Evolutionary conservation across 148 eudicot genomes (phyloP).

Genomic region (Salicornia ramosissima): DNA sequence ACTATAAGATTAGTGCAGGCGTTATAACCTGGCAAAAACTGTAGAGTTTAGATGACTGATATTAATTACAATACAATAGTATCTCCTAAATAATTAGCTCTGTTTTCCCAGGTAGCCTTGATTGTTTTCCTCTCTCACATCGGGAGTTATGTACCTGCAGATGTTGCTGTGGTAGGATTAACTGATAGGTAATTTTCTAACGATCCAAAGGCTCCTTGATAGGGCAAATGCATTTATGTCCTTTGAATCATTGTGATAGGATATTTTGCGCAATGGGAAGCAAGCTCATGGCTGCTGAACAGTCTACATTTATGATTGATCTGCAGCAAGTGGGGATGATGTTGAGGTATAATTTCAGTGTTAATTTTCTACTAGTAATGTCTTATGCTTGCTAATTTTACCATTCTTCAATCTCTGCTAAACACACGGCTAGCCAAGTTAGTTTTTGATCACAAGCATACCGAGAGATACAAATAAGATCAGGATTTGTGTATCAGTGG

Average conservation of each 20-base stretch:
- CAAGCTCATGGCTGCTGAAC: conserved; percentile 87
- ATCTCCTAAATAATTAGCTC: background rate
- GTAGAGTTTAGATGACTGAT: too few species aligned
- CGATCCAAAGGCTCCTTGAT: conserved; percentile 5
- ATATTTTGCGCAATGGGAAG: conserved; percentile 95
- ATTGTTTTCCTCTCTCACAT: conserved; percentile 96
- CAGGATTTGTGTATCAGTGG: background rate
- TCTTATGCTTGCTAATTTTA: background rate
- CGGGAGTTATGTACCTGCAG: conserved; percentile 98
- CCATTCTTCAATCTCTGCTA: background rate
- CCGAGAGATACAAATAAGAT: background rate
- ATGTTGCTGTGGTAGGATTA: conserved; percentile 91
- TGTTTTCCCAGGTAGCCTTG: conserved; percentile 74
- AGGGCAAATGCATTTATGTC: background rate
- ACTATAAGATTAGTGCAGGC: too few species aligned
- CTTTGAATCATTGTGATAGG: conserved; percentile 35
- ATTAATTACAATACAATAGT: too few species aligned
- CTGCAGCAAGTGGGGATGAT: conserved; percentile 95
- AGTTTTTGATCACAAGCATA: background rate
- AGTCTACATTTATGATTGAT: conserved; percentile 98
- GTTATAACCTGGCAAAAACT: too few species aligned
- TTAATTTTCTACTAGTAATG: background rate
- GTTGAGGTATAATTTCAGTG: conserved; percentile 59
- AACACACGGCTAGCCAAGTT: background rate
- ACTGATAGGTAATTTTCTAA: conserved; percentile 66